Evolutionary conservation across 805 yeast species (phyloP).

Genomic region (Geotrichum ghanense): DNA sequence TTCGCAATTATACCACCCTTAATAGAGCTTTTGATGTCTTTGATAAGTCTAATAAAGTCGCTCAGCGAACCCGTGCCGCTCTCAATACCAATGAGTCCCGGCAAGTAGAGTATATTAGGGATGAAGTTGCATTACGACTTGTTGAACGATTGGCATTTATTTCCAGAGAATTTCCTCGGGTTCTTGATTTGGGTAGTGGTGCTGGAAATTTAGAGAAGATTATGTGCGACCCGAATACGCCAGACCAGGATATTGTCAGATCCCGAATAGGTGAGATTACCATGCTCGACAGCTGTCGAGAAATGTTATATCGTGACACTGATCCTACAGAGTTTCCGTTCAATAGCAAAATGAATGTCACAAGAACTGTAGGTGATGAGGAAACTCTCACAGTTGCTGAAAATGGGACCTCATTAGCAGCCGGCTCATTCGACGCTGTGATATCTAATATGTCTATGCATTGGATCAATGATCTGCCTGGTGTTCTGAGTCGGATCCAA

Average conservation of each 20-base stretch:
- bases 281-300: constrained; percentile 56
- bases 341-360: constrained; percentile 35
- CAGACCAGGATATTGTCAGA: constrained; percentile 42
- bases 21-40: constrained; percentile 38
- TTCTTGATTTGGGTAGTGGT: constrained; percentile 65
- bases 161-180: constrained; percentile 45
- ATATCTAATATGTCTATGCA: constrained; percentile 64
- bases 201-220: constrained; percentile 49
- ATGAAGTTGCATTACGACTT: constrained; percentile 62
- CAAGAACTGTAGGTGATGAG: constrained; percentile 54
- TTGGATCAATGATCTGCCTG: constrained; percentile 82
- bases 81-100: constrained; percentile 34
- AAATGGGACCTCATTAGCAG: constrained; percentile 31
- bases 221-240: constrained; percentile 30
- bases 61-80: constrained; percentile 51
- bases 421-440: constrained; percentile 52
- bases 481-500: constrained; percentile 44
- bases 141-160: constrained; percentile 68
- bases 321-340: constrained; percentile 26
- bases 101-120: constrained; percentile 59
- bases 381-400: constrained; percentile 29
- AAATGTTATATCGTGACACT: constrained; percentile 42
- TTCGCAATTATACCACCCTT: neutral
- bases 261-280: constrained; percentile 41
- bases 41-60: constrained; percentile 47